Evolutionary conservation across 176 grass and related monocot species (phyloP).

Genomic region (Chrysopogon serrulatus): DNA sequence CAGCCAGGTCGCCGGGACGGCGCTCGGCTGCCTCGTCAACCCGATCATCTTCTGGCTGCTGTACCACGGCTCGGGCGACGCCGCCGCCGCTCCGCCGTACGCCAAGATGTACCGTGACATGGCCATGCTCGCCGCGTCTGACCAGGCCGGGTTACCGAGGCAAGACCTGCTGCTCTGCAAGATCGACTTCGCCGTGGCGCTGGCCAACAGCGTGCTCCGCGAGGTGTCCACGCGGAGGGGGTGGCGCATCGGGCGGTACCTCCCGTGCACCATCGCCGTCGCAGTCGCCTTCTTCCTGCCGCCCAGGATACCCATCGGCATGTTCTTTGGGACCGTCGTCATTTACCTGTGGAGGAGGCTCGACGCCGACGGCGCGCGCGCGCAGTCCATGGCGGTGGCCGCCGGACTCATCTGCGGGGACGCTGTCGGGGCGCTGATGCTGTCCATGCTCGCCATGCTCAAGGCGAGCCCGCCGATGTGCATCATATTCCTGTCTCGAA

Average conservation of each 20-base stretch:
- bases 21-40: constrained; percentile 50
- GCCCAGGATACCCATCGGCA: constrained; percentile 44
- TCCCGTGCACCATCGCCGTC: constrained; percentile 47
- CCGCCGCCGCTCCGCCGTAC: constrained; percentile 21
- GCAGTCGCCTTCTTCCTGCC: constrained; percentile 45
- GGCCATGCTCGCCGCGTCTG: constrained; percentile 25
- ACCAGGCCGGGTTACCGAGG: constrained; percentile 22
- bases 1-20: constrained; percentile 42
- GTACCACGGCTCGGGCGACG: constrained; percentile 1
- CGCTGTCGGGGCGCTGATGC: constrained; percentile 40
- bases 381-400: constrained; percentile 33
- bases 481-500: constrained; percentile 56
- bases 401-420: constrained; percentile 58
- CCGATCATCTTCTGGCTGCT: constrained; percentile 38
- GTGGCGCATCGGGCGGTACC: constrained; percentile 37
- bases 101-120: constrained; percentile 50
- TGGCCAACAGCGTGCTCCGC: constrained; percentile 25
- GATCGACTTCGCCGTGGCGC: constrained; percentile 16
- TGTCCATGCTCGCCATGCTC: constrained; percentile 25
- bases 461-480: constrained; percentile 40
- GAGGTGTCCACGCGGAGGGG: constrained; percentile 8
- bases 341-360: constrained; percentile 37
- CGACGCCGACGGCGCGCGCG: constrained; percentile 11
- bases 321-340: constrained; percentile 36
- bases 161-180: constrained; percentile 27